A percentile compares a stretch with the other conserved stretches of the same genome.
phyloP scores from a whole-genome alignment of 2,329 filamentous ascomycete genomes.

The Graphiopsis chlorocephala region DNA sequence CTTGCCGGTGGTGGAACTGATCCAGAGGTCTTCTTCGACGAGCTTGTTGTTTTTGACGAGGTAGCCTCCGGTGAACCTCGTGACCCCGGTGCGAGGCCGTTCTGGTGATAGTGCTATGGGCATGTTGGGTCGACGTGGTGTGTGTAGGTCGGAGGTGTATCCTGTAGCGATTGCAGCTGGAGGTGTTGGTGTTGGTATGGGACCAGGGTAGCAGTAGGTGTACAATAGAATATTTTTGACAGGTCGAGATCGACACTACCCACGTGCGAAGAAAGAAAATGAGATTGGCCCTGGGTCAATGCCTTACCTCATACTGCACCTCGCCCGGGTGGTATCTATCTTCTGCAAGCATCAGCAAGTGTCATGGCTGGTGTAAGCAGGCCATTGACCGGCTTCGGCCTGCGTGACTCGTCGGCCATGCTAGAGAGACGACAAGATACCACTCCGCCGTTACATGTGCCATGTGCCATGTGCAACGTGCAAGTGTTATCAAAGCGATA shows the following conservation, averaged over 20 bases:
- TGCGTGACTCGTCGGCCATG: neutral
- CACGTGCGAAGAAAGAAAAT: constrained; percentile 26
- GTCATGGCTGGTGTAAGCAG: neutral
- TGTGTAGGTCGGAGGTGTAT: neutral
- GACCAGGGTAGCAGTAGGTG: neutral
- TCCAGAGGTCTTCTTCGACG: constrained; percentile 80
- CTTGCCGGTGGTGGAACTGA: constrained; percentile 76
- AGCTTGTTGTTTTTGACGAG: constrained; percentile 67
- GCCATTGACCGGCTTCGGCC: neutral
- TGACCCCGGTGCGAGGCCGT: constrained; percentile 55
- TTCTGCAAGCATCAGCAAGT: neutral
- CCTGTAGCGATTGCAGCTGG: neutral
- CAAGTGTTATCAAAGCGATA: neutral
- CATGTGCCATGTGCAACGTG: neutral
- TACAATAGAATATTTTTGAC: neutral
- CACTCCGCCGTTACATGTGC: constrained; percentile 10
- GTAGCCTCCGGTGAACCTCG: constrained; percentile 65
- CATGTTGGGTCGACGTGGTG: constrained; percentile 29
- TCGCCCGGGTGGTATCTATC: neutral
- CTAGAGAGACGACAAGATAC: neutral
- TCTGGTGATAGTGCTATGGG: constrained; percentile 40
- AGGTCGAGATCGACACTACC: neutral
- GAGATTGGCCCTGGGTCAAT: neutral
- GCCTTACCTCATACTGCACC: neutral
- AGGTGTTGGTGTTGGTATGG: neutral